Evolutionary conservation across 73 alveolate genomes (phyloP).

Genomic region (Paramecium bursaria): DNA sequence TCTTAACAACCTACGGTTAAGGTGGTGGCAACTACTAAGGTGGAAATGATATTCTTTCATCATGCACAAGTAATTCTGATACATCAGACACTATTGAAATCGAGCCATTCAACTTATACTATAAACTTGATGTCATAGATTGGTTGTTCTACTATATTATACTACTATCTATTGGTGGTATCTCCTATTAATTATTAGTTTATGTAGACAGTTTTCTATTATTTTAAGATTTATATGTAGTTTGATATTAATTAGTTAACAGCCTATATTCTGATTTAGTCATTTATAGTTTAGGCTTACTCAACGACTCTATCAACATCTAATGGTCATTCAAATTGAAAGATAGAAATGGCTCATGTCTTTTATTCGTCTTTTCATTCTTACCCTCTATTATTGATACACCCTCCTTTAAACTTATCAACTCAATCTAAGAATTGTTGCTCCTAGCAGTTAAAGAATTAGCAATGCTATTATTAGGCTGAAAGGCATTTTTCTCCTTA

Average conservation of each 20-base stretch:
- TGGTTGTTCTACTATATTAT: background rate
- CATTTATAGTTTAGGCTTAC: constrained; percentile 1
- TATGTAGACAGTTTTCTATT: background rate
- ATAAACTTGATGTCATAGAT: background rate
- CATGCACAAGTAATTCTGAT: background rate
- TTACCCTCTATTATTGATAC: constrained; percentile 35
- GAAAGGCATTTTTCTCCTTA: background rate
- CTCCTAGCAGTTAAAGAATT: background rate
- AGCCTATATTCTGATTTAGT: constrained; percentile 20
- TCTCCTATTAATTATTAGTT: background rate
- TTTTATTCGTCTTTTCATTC: constrained; percentile 47
- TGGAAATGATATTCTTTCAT: background rate
- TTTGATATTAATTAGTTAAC: constrained; percentile 4
- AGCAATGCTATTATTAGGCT: background rate
- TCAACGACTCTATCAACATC: background rate
- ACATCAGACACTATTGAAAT: constrained; percentile 36
- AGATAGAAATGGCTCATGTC: background rate
- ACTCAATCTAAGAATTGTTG: constrained; percentile 9
- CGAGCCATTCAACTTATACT: constrained; percentile 24
- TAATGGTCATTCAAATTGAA: constrained; percentile 11
- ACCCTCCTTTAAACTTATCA: constrained; percentile 1
- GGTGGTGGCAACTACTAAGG: background rate
- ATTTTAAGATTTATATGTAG: background rate
- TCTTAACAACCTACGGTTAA: background rate
- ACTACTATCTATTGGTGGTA: background rate